These are phyloP conservation scores for Sechiopsis laciniata DNA, from an alignment of 306 rosid species.

Conservation along the genomic window DNA sequence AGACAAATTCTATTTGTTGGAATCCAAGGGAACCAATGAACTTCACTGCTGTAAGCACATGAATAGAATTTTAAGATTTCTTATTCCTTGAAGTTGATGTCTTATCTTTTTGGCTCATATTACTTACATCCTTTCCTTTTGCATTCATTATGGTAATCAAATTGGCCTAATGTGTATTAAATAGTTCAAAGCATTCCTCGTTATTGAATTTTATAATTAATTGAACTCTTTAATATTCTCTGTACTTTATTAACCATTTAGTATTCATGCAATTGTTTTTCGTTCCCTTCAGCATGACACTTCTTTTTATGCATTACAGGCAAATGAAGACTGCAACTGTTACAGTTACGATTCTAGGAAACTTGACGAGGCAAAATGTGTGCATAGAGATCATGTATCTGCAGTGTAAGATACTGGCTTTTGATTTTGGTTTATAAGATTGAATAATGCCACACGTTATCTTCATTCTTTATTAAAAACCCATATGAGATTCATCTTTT, in stretches of 20 bases:
- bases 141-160: background rate
- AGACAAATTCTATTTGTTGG: conserved; percentile 80
- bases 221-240: background rate
- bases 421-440: background rate
- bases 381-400: conserved; percentile 86
- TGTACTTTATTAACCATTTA: background rate
- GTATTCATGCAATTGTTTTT: background rate
- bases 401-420: conserved; percentile 62
- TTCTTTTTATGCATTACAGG: conserved; percentile 40
- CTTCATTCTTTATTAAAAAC: background rate
- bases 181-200: background rate
- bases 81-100: conserved; percentile 5
- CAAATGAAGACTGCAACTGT: conserved; percentile 84
- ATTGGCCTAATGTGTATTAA: background rate
- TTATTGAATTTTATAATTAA: conserved; percentile 5
- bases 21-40: conserved; percentile 96
- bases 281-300: background rate
- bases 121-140: background rate
- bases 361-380: conserved; percentile 71
- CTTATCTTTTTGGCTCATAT: background rate
- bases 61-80: background rate
- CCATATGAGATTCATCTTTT: background rate
- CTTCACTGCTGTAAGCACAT: conserved; percentile 77
- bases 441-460: background rate
- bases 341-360: conserved; percentile 77